These are phyloP conservation scores for Annona squamosa DNA, from an alignment of 164 flowering plant genomes.

Conservation along the genomic window DNA sequence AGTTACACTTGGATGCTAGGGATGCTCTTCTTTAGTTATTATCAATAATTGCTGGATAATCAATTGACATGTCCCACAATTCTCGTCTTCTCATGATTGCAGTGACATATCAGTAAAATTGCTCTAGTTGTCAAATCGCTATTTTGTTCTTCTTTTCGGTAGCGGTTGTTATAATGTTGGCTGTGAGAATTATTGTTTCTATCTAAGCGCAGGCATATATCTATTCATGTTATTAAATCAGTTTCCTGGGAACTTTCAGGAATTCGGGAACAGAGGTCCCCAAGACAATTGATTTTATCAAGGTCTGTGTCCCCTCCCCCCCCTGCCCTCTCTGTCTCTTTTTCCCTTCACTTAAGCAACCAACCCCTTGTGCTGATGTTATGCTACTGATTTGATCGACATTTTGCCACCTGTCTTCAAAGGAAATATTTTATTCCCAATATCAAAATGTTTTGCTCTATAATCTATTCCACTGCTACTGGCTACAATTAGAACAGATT, in stretches of 20 bases:
- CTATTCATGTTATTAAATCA: neutral
- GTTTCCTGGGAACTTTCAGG: conserved; percentile 39
- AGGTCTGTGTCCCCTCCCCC: too few relatives aligned
- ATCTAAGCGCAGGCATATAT: neutral
- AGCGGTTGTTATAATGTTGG: neutral
- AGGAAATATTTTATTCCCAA: too few relatives aligned
- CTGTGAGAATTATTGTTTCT: neutral
- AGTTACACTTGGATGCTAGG: too few relatives aligned
- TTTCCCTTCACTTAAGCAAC: neutral
- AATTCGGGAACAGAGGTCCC: conserved; percentile 41
- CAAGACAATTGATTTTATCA: conserved; percentile 36
- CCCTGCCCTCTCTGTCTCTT: too few relatives aligned
- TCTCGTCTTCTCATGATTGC: neutral
- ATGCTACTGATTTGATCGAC: too few relatives aligned
- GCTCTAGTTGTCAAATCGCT: neutral
- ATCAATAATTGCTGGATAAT: too few relatives aligned
- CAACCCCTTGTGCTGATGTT: too few relatives aligned
- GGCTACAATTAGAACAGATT: too few relatives aligned
- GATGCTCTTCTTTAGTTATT: too few relatives aligned
- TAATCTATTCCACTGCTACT: too few relatives aligned
- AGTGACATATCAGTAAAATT: neutral
- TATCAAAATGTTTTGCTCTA: too few relatives aligned
- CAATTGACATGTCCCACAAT: neutral
- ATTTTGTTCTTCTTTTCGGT: neutral
- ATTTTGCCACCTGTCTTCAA: too few relatives aligned